Evolutionary conservation across 2,329 filamentous ascomycete genomes (phyloP).

Genomic region (Curvularia eragrostidis): DNA sequence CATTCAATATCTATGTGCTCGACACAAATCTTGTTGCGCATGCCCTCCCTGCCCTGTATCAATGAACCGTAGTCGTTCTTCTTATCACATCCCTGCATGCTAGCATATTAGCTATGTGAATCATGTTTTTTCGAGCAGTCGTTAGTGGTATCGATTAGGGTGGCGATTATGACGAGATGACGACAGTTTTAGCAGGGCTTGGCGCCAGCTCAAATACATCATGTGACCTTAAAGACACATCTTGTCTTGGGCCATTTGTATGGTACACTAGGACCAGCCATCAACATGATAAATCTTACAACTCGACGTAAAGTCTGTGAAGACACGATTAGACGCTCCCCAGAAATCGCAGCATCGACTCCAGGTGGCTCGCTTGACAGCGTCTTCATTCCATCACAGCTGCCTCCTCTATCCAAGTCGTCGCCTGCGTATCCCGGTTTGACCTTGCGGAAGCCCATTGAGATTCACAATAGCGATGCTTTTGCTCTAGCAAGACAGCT

Average conservation of each 20-base stretch:
- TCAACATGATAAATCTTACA: conserved; percentile 25
- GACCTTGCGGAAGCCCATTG: conserved; percentile 17
- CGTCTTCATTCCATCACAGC: conserved; percentile 26
- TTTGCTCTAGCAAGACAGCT: conserved; percentile 27
- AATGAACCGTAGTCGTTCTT: no score
- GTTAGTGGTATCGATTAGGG: no score
- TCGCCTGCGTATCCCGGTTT: background rate
- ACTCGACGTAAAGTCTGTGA: conserved; percentile 30
- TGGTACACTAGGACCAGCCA: background rate
- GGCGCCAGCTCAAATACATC: background rate
- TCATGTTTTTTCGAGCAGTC: no score
- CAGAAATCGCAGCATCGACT: conserved; percentile 18
- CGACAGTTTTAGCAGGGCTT: background rate
- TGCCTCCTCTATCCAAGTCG: conserved; percentile 18
- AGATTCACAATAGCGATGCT: conserved; percentile 28
- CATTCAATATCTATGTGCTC: no score
- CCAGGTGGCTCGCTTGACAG: conserved; percentile 24
- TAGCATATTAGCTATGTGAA: background rate
- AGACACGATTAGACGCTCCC: conserved; percentile 27
- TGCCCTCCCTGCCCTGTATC: no score
- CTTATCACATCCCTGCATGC: no score
- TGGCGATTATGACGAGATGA: background rate
- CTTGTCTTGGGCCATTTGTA: background rate
- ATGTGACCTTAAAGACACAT: background rate
- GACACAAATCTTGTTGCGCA: no score